Base-by-base conservation (phyloP, 2,329 filamentous ascomycete species). In the Beauveria sp. region DNA sequence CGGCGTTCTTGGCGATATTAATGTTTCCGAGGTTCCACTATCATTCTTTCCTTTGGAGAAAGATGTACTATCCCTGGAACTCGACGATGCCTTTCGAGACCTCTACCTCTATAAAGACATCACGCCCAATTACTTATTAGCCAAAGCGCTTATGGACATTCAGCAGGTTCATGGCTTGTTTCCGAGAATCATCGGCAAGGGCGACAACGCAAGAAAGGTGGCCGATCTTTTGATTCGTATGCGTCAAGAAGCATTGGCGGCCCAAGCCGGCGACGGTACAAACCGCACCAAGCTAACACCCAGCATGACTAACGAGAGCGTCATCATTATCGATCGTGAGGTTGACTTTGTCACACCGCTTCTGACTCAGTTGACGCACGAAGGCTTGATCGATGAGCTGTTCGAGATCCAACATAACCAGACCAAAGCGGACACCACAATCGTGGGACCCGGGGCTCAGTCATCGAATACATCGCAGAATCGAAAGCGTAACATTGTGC, bases 261-360 rank as follows among this genome's bases (percentile, higher is more conserved):
- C 90, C 22, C 92, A 96, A 70, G 87, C 90, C 67, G 84, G 82
- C 48, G 80, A 77, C 61, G 87, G 86, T 61, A 76, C 79, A 30
- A 79, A 77, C 59, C 83, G 82, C 66, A 79, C 87, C 50, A 89
- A 89, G 7, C 79, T 96, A 28, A 87, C 90, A 12, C 93, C 94
- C 14, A 97, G 94, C 72, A 89, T 89, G 12, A 87, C 87, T 7
- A 90, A 92, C 53, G 94, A 99, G 72, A 96, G 89, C 70, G 79
- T 97, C 63, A 92, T 99, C 68, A 89, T 99, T 63, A 92, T 99
- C 60, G 94, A 99, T 73, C 89, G 94, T 55, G 92, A 97, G 71
- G 89, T 96, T 60, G 94, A 99, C 72, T 92, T 94, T 69, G 91
- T 93, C 18, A 97, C 94, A 1, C 88, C 90, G 0, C 81, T 99